Evolutionary conservation across 768 basidiomycete genomes (phyloP), one percentile per base, ranked within the genome.

Genomic region (Agaricus blazei): DNA sequence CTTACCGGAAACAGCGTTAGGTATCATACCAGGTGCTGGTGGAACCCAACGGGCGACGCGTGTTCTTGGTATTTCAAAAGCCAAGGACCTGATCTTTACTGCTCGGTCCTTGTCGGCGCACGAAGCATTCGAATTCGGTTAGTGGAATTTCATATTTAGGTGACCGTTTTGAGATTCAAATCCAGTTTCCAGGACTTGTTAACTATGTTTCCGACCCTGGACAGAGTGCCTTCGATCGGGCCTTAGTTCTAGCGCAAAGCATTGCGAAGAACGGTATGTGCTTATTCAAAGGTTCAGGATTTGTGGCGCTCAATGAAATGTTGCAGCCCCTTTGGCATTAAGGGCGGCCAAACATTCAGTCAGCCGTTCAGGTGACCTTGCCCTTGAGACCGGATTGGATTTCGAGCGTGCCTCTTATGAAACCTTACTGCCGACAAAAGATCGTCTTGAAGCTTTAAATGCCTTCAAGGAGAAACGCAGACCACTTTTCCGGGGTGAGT

Each of bases 1-100:
- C 6, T 72, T 98, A 7, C 93, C 94, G 1, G 93, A 95, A 66
- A 87, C 77, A 23, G 68, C 75, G 26, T 83, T 77, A 53, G 93
- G 84, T 7, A 94, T 95, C 54, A 95, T 95, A 44, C 93, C 93
- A 14, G 93, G 92, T 46, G 92, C 91, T 23, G 93, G 93, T 3
- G 93, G 92, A 4, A 94, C 93, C 1, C 93, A 95, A 62, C 80
- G 92, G 28, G 80, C 85, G 3, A 81, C 90, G 3, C 82, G 92
- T 28, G 70, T 95, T 14, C 68, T 95, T 36, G 93, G 93, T 3
- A 68, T 85, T 29, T 78, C 91, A 31, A 88, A 82, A 66, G 88
- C 93, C 5, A 95, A 95, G 67, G 87, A 90, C 60, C 72, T 95
- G 24, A 91, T 95, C 47, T 95, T 89, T 68, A 92, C 90, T 15